Evolutionary conservation across 257 asterid genomes (phyloP).

Genomic region (Coffea canephora): DNA sequence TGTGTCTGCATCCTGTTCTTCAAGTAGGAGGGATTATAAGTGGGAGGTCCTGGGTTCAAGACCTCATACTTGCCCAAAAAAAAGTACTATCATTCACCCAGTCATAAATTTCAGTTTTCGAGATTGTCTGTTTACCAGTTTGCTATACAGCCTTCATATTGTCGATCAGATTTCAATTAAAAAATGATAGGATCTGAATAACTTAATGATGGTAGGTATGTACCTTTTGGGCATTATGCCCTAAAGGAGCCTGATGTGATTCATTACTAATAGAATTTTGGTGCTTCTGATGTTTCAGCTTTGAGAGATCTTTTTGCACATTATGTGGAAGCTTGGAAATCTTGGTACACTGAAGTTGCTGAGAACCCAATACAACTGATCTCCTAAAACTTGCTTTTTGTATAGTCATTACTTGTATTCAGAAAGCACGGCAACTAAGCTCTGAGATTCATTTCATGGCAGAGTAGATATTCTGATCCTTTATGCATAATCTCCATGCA

Average conservation of each 20-base stretch:
- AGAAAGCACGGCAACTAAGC: neutral
- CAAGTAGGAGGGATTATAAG: no score
- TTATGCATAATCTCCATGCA: slow-evolving; percentile 18
- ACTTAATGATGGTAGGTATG: neutral
- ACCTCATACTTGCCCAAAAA: no score
- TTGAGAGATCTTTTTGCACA: slow-evolving; percentile 85
- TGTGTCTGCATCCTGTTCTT: neutral
- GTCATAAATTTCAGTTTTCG: neutral
- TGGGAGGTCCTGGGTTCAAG: no score
- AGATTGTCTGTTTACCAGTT: neutral
- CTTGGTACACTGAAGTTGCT: slow-evolving; percentile 89
- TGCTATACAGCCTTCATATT: neutral
- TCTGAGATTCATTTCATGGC: neutral
- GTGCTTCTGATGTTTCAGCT: slow-evolving; percentile 50
- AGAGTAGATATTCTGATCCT: neutral
- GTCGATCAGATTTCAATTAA: neutral
- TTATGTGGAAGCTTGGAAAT: slow-evolving; percentile 87
- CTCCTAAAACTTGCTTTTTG: slow-evolving; percentile 30
- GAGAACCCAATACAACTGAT: slow-evolving; percentile 58
- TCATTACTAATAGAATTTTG: slow-evolving; percentile 13
- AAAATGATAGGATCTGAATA: neutral
- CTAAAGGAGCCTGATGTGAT: neutral
- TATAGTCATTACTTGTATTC: neutral
- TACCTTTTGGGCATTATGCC: neutral
- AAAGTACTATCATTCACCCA: neutral